A percentile compares a stretch with the other conserved stretches of the same genome.
Conservation (phyloP, 805 yeast species). For the Metschnikowia kunwiensis region DNA sequence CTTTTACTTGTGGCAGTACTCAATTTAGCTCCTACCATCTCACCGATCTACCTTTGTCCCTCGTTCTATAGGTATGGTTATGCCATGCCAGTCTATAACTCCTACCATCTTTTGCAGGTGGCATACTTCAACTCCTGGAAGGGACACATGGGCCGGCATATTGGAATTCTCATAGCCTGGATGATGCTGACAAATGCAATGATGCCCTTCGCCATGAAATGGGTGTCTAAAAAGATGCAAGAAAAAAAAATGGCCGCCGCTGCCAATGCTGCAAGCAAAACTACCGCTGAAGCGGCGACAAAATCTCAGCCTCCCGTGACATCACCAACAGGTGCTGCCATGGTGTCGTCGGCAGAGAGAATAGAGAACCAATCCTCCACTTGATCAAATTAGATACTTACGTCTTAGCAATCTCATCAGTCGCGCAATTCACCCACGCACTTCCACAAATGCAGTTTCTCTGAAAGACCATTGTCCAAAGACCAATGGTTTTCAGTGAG, state of each 20-base stretch:
- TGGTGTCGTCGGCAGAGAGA: not conserved
- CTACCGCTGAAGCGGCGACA: not conserved
- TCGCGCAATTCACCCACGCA: slow-evolving; percentile 53
- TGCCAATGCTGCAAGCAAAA: slow-evolving; percentile 2
- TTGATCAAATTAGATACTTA: too few species aligned
- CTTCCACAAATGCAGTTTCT: slow-evolving; percentile 78
- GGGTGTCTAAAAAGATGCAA: slow-evolving; percentile 12
- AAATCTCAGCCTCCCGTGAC: not conserved
- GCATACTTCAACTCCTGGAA: slow-evolving; percentile 34
- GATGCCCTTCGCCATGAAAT: slow-evolving; percentile 29
- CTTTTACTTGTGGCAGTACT: slow-evolving; percentile 27
- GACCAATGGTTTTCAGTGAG: slow-evolving; percentile 28
- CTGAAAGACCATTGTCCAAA: slow-evolving; percentile 66
- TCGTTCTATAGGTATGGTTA: slow-evolving; percentile 34
- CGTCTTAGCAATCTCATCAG: slow-evolving; percentile 1
- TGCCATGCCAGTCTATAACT: slow-evolving; percentile 33
- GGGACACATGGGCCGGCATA: slow-evolving; percentile 32
- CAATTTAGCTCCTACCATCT: slow-evolving; percentile 31
- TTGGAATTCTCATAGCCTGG: slow-evolving; percentile 34
- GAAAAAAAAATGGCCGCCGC: slow-evolving; percentile 10
- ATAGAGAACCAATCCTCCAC: not conserved
- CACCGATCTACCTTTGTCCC: slow-evolving; percentile 33
- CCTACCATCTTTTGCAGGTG: slow-evolving; percentile 31
- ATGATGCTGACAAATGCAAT: slow-evolving; percentile 24
- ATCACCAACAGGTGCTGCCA: slow-evolving; percentile 1